These are phyloP conservation scores for Colletotrichum sp. DNA, from an alignment of 2,329 filamentous ascomycete genomes.

Conservation along the genomic window DNA sequence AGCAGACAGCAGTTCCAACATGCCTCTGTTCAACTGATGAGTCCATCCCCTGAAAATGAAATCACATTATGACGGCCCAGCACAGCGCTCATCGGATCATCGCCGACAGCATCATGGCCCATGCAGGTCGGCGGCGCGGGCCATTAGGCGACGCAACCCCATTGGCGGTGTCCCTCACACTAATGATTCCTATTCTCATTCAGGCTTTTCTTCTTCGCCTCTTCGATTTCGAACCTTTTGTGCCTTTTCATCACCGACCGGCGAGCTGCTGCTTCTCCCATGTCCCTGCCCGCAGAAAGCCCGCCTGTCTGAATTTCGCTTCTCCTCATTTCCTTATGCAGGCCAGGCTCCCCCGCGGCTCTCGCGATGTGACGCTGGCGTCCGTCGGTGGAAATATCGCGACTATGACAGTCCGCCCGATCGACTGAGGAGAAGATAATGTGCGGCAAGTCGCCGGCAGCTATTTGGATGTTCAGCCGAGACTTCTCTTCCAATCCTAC, in stretches of 20 bases:
- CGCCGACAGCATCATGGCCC: slow-evolving; percentile 9
- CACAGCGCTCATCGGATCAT: not conserved
- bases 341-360: not conserved
- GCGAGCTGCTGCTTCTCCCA: not conserved
- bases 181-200: slow-evolving; percentile 5
- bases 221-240: not conserved
- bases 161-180: not conserved
- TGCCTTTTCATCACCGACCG: not conserved
- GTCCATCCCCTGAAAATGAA: not conserved
- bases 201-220: not conserved
- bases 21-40: not conserved
- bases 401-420: not conserved
- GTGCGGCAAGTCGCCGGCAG: not conserved
- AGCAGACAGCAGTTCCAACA: not conserved
- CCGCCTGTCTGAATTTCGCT: not conserved
- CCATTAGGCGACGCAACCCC: not conserved
- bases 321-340: slow-evolving; percentile 2
- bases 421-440: not conserved
- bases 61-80: not conserved
- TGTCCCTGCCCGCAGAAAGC: not conserved
- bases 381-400: not conserved
- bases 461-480: not conserved
- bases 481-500: not conserved
- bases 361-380: not conserved
- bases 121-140: slow-evolving; percentile 16